A percentile compares a stretch with the other conserved stretches of the same genome.
Evolutionary conservation across 192 early-diverging fungal genomes (phyloP).

Genomic region (Dissophora globulifera): DNA sequence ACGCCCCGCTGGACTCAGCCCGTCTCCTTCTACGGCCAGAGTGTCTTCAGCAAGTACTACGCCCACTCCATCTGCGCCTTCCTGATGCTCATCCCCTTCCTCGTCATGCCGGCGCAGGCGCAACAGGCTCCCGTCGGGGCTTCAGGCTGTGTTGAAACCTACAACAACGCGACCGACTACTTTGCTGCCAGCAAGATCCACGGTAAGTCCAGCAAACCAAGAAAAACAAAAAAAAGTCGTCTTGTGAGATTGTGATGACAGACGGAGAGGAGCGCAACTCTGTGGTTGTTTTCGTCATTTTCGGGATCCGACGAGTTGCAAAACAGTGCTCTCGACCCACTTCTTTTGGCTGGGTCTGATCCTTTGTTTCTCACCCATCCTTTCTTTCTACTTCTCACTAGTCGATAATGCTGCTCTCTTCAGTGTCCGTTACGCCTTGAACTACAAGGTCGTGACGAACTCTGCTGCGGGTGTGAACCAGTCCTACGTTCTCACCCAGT

Average conservation of each 20-base stretch:
- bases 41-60: constrained; percentile 57
- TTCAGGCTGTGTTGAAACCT: constrained; percentile 3
- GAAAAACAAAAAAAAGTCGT: too few relatives aligned
- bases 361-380: too few relatives aligned
- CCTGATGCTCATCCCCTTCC: constrained; percentile 42
- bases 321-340: too few relatives aligned
- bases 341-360: too few relatives aligned
- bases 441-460: constrained; percentile 77
- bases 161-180: constrained; percentile 54
- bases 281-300: too few relatives aligned
- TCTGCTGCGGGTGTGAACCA: constrained; percentile 53
- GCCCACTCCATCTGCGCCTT: constrained; percentile 51
- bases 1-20: constrained; percentile 52
- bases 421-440: constrained; percentile 70
- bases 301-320: constrained; percentile 6
- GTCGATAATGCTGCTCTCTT: constrained; percentile 69
- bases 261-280: too few relatives aligned
- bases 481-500: constrained; percentile 76
- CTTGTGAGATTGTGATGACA: too few relatives aligned
- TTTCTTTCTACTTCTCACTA: not conserved
- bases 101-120: constrained; percentile 29
- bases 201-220: too few relatives aligned
- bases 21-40: constrained; percentile 53
- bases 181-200: constrained; percentile 58
- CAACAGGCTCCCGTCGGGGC: constrained; percentile 39